These are phyloP conservation scores for Acanthamoeba royreba DNA, from an alignment of 208 protist genomes.

Conservation along the genomic window DNA sequence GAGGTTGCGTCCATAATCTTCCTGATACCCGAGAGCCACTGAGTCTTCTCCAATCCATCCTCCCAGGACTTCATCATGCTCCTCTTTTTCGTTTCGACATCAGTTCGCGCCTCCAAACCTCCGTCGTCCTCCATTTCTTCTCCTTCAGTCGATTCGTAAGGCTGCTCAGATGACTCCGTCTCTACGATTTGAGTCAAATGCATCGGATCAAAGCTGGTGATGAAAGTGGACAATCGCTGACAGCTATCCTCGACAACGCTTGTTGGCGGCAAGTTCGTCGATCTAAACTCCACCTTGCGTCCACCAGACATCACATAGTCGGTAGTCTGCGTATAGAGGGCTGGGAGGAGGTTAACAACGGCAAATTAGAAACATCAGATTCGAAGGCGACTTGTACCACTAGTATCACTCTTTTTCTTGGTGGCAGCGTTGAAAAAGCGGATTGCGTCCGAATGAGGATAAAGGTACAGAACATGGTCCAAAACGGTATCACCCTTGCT, in stretches of 20 bases:
- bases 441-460: neutral
- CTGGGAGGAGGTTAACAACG: no score
- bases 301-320: neutral
- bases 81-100: neutral
- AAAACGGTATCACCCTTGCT: neutral
- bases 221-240: neutral
- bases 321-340: neutral
- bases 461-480: neutral
- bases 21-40: neutral
- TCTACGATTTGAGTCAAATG: neutral
- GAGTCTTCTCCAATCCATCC: neutral
- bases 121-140: neutral
- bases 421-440: neutral
- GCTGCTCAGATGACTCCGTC: no score
- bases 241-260: neutral
- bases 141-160: no score
- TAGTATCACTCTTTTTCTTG: neutral
- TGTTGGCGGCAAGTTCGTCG: neutral
- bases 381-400: no score
- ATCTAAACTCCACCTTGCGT: neutral
- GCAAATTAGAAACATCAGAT: neutral
- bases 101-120: neutral
- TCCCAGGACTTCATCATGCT: neutral
- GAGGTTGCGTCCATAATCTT: constrained; percentile 5
- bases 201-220: neutral